Percentiles rank a stretch among this genome's conserved stretches.
Conservation (phyloP, 768 basidiomycete species). For the Mycena alexandri region DNA sequence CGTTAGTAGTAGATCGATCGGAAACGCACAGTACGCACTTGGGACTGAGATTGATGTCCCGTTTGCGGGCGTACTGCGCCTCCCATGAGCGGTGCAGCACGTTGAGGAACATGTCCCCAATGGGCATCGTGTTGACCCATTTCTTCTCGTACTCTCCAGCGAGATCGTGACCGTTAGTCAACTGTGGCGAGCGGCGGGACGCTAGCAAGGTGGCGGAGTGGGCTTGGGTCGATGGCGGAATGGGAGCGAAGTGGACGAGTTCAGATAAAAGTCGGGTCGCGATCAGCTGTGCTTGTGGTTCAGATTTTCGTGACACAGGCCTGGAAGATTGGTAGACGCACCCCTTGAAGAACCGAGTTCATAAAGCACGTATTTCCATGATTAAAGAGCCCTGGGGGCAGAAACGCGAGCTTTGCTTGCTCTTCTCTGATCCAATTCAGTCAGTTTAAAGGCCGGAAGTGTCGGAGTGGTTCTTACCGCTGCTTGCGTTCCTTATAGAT, state of each 20-base stretch:
- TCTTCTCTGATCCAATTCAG: conserved; percentile 60
- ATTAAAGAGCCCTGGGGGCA: conserved; percentile 83
- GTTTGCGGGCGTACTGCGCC: conserved; percentile 63
- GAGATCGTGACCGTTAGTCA: conserved; percentile 74
- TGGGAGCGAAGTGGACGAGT: conserved; percentile 67
- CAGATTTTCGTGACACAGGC: conserved; percentile 22
- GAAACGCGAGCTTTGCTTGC: conserved; percentile 65
- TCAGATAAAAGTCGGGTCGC: conserved; percentile 73
- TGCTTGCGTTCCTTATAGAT: conserved; percentile 30
- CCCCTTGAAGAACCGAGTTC: conserved; percentile 94
- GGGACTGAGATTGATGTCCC: conserved; percentile 69
- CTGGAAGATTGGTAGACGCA: conserved; percentile 61
- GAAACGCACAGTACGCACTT: conserved; percentile 60
- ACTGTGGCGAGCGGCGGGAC: conserved; percentile 70
- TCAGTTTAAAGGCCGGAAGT: conserved; percentile 6
- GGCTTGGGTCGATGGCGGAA: conserved; percentile 56
- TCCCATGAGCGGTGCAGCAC: conserved; percentile 76
- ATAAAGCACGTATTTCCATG: conserved; percentile 96
- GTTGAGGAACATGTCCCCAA: conserved; percentile 76
- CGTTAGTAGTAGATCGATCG: conserved; percentile 11
- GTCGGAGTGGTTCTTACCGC: conserved; percentile 18
- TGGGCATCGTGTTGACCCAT: conserved; percentile 73
- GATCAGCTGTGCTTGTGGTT: conserved; percentile 63
- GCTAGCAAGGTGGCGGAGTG: conserved; percentile 55
- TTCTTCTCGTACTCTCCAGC: conserved; percentile 65